Conservation (phyloP, 192 early-diverging fungal species). For the Gryganskiella cystojenkinii region DNA sequence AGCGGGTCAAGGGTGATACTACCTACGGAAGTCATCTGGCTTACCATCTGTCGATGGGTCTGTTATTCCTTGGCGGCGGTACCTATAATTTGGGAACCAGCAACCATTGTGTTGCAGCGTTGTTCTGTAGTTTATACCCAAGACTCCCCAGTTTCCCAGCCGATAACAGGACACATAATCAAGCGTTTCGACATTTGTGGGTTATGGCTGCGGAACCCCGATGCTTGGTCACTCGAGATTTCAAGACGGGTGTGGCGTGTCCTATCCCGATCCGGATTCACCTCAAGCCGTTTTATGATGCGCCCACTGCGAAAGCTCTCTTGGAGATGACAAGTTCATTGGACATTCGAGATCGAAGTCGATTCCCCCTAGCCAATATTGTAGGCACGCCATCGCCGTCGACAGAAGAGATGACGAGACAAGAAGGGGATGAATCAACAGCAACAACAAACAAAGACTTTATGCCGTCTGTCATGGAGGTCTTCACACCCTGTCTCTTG, state of each 20-base stretch:
- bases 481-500: slow-evolving; percentile 69
- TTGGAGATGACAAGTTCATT: slow-evolving; percentile 16
- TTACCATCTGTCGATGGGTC: slow-evolving; percentile 78
- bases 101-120: slow-evolving; percentile 71
- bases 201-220: slow-evolving; percentile 75
- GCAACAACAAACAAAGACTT: background rate
- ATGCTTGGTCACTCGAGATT: slow-evolving; percentile 77
- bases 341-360: background rate
- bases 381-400: no score
- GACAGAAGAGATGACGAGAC: no score
- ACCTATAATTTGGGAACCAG: slow-evolving; percentile 73
- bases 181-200: slow-evolving; percentile 86
- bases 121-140: slow-evolving; percentile 78
- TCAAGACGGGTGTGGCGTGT: slow-evolving; percentile 61
- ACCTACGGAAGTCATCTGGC: slow-evolving; percentile 80
- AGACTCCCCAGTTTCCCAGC: slow-evolving; percentile 61
- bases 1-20: slow-evolving; percentile 56
- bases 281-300: slow-evolving; percentile 35
- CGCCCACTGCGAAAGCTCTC: slow-evolving; percentile 2
- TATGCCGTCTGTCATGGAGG: slow-evolving; percentile 19
- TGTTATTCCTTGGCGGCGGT: slow-evolving; percentile 81
- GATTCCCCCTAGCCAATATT: no score
- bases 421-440: no score
- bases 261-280: slow-evolving; percentile 65
- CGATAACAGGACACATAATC: slow-evolving; percentile 77